Evolutionary conservation across 2,329 filamentous ascomycete species (phyloP), one percentile per base, ranked within the genome.

Genomic region (Hypoxylon sp.): DNA sequence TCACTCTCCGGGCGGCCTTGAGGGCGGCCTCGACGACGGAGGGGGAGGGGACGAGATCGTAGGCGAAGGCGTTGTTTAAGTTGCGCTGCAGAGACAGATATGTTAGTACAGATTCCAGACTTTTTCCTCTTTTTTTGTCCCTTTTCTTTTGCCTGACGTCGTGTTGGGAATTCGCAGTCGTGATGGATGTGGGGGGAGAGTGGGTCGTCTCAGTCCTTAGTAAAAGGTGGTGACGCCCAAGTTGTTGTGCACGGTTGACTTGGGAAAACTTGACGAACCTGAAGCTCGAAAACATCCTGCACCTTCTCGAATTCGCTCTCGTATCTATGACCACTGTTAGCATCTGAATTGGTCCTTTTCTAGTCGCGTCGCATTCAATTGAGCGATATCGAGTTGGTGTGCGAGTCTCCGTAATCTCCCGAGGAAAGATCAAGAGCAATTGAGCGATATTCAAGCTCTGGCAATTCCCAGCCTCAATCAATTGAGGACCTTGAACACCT

Each of bases 261-360:
- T 42, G 31, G 42, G 40, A 42, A 40, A 43, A 58, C 41, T 63
- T 50, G 60, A 54, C 84, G 75, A 88, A 97, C 93, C 92, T 97
- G 93, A 75, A 99, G 92, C 88, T 99, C 95, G 79, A 99, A 99
- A 75, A 98, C 94, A 82, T 99, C 95, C 81, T 98, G 92, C 68
- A 99, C 95, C 74, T 81, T 80, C 65, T 99, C 94, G 75, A 99
- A 99, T 82, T 99, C 95, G 87, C 97, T 97, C 87, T 99, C 95
- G 76, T 96, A 99, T 83, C 95, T 99, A 76, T 71, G 63, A 56
- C 62, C 58, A 56, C 60, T 21, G 69, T 82, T 73, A 79, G 76
- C 71, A 73, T 74, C 75, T 69, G 69, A 70, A 67, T 55, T 47
- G 33, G 47, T n/a, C 18, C 38, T 7, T 23, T 8, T 27, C 24